phyloP scores from a whole-genome alignment of 257 asterid genomes.

The Solanum etuberosum region DNA sequence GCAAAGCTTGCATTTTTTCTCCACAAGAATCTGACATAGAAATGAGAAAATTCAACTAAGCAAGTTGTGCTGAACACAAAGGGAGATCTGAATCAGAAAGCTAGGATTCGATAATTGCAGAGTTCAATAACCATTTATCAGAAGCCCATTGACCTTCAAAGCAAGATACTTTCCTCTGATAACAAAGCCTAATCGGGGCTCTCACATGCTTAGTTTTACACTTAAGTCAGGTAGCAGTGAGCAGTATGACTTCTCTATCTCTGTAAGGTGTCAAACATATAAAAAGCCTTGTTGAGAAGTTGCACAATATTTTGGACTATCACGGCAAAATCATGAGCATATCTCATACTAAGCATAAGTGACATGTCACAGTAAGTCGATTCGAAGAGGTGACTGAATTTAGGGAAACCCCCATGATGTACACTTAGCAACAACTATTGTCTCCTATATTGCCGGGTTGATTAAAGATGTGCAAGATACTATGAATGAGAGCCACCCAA shows the following conservation, averaged over 20 bases:
- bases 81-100: background rate
- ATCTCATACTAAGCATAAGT: background rate
- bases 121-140: background rate
- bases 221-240: background rate
- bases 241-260: background rate
- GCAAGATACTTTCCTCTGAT: background rate
- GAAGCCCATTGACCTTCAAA: background rate
- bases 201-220: background rate
- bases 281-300: background rate
- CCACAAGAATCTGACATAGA: constrained; percentile 65
- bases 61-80: background rate
- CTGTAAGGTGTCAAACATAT: background rate
- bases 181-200: background rate
- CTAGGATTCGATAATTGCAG: background rate
- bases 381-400: background rate
- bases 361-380: background rate
- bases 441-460: background rate
- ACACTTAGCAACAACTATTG: background rate
- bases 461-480: background rate
- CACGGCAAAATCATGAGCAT: background rate
- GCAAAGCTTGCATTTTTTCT: constrained; percentile 89
- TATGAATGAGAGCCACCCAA: background rate
- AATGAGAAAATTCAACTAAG: background rate
- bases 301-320: background rate
- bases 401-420: background rate